Conservation (phyloP, 2,329 filamentous ascomycete species). For the Paecilomyces sp. region DNA sequence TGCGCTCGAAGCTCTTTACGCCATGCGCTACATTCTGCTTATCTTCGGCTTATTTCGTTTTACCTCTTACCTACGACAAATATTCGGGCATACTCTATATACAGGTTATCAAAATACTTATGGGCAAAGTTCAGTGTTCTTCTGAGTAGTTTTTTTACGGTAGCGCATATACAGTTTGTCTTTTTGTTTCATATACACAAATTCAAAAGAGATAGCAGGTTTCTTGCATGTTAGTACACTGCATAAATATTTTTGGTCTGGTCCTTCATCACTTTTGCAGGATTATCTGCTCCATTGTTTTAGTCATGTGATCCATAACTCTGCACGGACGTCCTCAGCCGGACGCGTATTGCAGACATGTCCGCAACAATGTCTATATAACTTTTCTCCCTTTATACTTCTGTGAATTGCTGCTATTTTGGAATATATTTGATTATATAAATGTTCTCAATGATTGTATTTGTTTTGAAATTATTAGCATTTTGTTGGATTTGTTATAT, state of each 20-base stretch:
- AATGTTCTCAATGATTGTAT: not conserved
- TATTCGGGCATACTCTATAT: not conserved
- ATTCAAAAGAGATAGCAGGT: not conserved
- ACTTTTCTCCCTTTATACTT: not conserved
- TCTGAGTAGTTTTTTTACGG: not conserved
- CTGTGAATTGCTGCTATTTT: not conserved
- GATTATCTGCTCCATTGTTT: too few relatives aligned
- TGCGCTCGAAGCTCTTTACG: not conserved
- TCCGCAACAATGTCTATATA: not conserved
- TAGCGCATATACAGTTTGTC: not conserved
- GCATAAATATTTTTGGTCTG: too few relatives aligned
- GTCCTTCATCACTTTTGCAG: too few relatives aligned
- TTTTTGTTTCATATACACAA: not conserved
- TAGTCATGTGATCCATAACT: too few relatives aligned
- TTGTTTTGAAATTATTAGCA: not conserved
- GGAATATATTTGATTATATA: slow-evolving; percentile 1
- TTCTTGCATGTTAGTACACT: not conserved
- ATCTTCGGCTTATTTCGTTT: not conserved
- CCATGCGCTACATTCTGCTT: not conserved
- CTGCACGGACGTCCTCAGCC: too few relatives aligned
- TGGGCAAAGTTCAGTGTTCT: not conserved
- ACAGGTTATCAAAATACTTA: not conserved
- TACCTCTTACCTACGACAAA: not conserved
- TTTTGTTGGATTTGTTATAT: not conserved
- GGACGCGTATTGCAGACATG: too few relatives aligned